Base-by-base conservation (phyloP, 2,329 filamentous ascomycete genomes). In the Fusarium sp. region DNA sequence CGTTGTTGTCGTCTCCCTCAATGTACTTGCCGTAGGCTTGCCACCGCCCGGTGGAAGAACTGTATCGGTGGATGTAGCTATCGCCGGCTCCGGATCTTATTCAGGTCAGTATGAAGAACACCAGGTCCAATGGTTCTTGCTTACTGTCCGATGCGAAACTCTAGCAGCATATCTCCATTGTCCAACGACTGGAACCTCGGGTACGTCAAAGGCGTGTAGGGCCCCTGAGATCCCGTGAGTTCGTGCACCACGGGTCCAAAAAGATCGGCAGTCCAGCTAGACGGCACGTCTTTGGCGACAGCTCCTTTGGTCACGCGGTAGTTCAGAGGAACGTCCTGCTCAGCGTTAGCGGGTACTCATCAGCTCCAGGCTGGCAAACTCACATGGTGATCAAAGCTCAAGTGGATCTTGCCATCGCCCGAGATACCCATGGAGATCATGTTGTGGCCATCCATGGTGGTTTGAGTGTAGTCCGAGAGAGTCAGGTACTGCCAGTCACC, bases 341-440 rank as follows among this genome's bases (percentile, higher is more conserved):
- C 2, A 11, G 2, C 2, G 23, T 70, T 7, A 70, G 67, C 5
- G 0, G 18, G 0, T 1, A 12, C 12, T 7, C 2, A 0, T 10
- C 5, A 2, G 0, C 4, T 7, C 0, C 3, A 3, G 2, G 1
- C 1, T 10, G 12, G 1, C 3, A 11, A 1, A 55, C 68, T 62
- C 7, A 65, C 68, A 3, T 71, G 68, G 2, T 71, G 68, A 43
- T 71, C 68, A 36, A 71, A 71, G 4, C 68, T 71, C 2, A 71
- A 53, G 39, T 71, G 68, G 6, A 71, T 71, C 10, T 65, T 71
- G 1, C 68, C 68, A 27, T 71, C 68, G 0, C 64, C 68, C 7
- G 68, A 71, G 13, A 71, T 71, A 0, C 68, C 68, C 68, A 71
- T 71, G 1, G 68, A 71, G 0, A 71, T 71, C 68, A 71, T 71